Percentiles rank a stretch among this genome's conserved stretches.
These are phyloP conservation scores for Trichoderma breve DNA, from an alignment of 2,329 filamentous ascomycete genomes.

Conservation along the genomic window DNA sequence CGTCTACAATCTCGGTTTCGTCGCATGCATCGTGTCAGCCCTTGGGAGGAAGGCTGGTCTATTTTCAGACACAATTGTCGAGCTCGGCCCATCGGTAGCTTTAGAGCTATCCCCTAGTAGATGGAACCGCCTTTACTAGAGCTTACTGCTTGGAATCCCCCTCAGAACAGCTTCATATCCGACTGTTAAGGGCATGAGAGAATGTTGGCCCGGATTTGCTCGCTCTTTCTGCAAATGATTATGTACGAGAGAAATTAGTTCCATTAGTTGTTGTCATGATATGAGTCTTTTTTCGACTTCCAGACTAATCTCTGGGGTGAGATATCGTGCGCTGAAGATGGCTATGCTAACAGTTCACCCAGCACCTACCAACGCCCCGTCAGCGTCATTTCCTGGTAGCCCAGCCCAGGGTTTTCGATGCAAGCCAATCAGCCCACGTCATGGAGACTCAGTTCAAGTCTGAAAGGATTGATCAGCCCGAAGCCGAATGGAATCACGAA, in stretches of 20 bases:
- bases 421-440: constrained; percentile 6
- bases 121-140: not conserved
- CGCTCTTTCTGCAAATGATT: not conserved
- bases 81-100: not conserved
- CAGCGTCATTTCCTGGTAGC: not conserved
- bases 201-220: not conserved
- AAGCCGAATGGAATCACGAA: not conserved
- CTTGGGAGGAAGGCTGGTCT: not conserved
- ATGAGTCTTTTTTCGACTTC: not conserved
- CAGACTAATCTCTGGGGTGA: fast-evolving
- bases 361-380: not conserved
- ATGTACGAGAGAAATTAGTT: not conserved
- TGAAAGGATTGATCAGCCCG: not conserved
- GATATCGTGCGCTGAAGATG: not conserved
- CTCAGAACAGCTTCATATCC: not conserved
- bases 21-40: not conserved
- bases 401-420: not conserved
- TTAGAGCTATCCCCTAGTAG: not conserved
- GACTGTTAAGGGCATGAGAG: not conserved
- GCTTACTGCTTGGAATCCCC: not conserved
- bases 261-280: not conserved
- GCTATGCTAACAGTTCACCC: not conserved
- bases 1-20: too few relatives aligned
- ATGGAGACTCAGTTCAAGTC: not conserved
- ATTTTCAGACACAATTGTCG: not conserved